Conservation (phyloP, 305 asterid genomes). For the Solanum hybrid region DNA sequence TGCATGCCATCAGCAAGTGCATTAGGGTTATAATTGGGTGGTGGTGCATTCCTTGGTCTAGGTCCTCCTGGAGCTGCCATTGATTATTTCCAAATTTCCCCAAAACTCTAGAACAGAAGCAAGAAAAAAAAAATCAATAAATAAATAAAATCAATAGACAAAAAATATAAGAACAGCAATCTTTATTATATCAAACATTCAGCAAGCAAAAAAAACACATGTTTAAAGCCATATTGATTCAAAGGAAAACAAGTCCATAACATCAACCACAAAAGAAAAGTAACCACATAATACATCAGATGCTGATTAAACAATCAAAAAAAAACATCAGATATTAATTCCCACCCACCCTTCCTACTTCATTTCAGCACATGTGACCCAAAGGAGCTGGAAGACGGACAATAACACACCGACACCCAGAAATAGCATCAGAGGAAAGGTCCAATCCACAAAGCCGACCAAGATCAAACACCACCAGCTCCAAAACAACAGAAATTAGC, state of each 20-base stretch:
- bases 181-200: neutral
- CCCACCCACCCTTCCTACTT: neutral
- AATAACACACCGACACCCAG: neutral
- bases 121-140: neutral
- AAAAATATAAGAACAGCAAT: neutral
- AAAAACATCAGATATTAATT: neutral
- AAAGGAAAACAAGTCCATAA: neutral
- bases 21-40: conserved; percentile 70
- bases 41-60: conserved; percentile 64
- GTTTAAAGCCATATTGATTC: neutral
- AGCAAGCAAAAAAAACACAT: neutral
- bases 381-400: neutral
- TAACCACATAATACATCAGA: neutral
- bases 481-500: neutral
- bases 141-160: neutral
- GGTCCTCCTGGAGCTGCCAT: conserved; percentile 91
- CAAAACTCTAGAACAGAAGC: neutral
- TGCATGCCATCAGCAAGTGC: conserved; percentile 70
- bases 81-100: neutral
- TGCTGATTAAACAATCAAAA: neutral
- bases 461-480: neutral
- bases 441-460: neutral
- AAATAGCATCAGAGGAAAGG: neutral
- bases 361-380: neutral
- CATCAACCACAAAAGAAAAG: neutral